Evolutionary conservation across 495 filamentous ascomycete species (phyloP).

Genomic region (Penicillium atrosanguineum): DNA sequence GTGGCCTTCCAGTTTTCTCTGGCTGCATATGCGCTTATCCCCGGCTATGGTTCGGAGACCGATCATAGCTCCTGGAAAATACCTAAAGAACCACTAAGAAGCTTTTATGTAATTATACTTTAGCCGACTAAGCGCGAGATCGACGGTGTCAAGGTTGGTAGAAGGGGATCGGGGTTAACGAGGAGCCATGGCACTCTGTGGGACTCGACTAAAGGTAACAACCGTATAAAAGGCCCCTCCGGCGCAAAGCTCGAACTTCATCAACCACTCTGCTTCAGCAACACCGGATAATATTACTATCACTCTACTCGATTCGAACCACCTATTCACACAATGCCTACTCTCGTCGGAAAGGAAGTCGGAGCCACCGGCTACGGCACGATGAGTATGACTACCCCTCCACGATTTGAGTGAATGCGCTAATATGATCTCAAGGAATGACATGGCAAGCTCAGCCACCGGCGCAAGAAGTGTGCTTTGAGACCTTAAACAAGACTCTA

Average conservation of each 20-base stretch:
- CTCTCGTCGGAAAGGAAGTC: constrained; percentile 41
- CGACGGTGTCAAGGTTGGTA: background rate
- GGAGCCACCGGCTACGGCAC: constrained; percentile 48
- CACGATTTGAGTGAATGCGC: background rate
- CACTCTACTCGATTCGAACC: background rate
- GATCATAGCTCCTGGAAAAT: background rate
- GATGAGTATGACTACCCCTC: constrained; percentile 34
- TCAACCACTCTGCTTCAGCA: background rate
- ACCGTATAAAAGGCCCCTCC: background rate
- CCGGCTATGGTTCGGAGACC: constrained; percentile 6
- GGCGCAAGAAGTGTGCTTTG: constrained; percentile 61
- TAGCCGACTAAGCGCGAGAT: background rate
- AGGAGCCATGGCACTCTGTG: background rate
- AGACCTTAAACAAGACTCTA: constrained; percentile 65
- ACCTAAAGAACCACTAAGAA: background rate
- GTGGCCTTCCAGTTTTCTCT: background rate
- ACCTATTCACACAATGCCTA: constrained; percentile 31
- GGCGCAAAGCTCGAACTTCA: background rate
- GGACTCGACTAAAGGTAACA: background rate
- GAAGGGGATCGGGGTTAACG: background rate
- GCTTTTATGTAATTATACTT: background rate
- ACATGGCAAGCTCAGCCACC: constrained; percentile 67
- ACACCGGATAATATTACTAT: background rate
- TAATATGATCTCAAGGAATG: constrained; percentile 48
- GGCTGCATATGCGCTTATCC: background rate